Conservation (phyloP, 208 protist species). For the Crithidia bombi region DNA sequence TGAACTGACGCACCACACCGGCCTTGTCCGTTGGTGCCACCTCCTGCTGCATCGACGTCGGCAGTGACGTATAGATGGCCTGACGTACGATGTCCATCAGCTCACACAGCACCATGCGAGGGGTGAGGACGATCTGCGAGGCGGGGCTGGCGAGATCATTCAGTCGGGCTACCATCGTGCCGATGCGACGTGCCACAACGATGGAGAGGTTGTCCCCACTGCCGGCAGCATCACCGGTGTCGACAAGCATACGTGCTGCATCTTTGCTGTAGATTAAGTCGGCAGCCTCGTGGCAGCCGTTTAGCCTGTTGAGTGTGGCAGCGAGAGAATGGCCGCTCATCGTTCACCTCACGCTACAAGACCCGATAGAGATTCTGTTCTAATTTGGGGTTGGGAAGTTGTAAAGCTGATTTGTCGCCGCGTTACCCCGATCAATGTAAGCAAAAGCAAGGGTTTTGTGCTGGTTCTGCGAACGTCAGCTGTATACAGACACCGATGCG, state of each 20-base stretch:
- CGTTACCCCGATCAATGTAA: too few species aligned
- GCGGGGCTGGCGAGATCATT: conserved; percentile 40
- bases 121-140: conserved; percentile 38
- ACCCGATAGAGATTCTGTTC: too few species aligned
- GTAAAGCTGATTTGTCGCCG: too few species aligned
- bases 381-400: too few species aligned
- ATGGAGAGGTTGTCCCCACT: conserved; percentile 29
- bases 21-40: conserved; percentile 17
- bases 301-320: conserved; percentile 12
- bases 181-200: conserved; percentile 52
- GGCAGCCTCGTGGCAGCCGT: conserved; percentile 25
- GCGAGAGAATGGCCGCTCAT: conserved; percentile 13
- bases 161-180: conserved; percentile 52
- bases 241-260: conserved; percentile 2
- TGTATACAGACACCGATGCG: too few species aligned
- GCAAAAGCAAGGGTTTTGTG: too few species aligned
- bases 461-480: too few species aligned
- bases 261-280: conserved; percentile 30
- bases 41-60: conserved; percentile 20
- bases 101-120: conserved; percentile 50
- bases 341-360: too few species aligned
- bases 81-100: conserved; percentile 60
- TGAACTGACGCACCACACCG: conserved; percentile 19
- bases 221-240: background rate
- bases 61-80: conserved; percentile 43